Conservation (phyloP, 164 flowering plant genomes). For the Berberis vulgaris region DNA sequence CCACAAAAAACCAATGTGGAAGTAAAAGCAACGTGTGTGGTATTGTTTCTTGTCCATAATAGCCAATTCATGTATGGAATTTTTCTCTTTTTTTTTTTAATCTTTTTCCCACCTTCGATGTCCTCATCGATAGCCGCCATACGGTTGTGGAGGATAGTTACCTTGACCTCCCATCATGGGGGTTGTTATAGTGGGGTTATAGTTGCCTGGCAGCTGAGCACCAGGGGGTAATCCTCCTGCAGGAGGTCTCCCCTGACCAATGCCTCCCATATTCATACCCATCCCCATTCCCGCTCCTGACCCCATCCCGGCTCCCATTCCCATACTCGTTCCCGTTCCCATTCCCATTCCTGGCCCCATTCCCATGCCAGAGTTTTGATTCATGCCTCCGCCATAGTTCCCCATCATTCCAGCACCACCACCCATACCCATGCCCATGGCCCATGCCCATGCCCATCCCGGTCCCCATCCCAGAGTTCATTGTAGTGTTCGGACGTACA, state of each 20-base stretch:
- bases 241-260: constrained; percentile 60
- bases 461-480: not conserved
- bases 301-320: constrained; percentile 14
- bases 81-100: too few relatives aligned
- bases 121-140: constrained; percentile 64
- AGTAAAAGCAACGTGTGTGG: too few relatives aligned
- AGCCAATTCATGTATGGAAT: too few relatives aligned
- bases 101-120: too few relatives aligned
- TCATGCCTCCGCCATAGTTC: constrained; percentile 28
- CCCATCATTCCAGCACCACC: constrained; percentile 22
- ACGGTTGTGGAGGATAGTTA: constrained; percentile 68
- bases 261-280: constrained; percentile 25
- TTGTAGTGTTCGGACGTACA: not conserved
- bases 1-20: too few relatives aligned
- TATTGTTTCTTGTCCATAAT: too few relatives aligned
- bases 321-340: constrained; percentile 25
- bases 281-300: constrained; percentile 22
- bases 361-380: constrained; percentile 29
- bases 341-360: constrained; percentile 22
- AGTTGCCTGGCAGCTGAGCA: constrained; percentile 33
- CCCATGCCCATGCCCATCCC: constrained; percentile 24
- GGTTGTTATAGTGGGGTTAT: constrained; percentile 45
- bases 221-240: constrained; percentile 45
- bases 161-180: constrained; percentile 61
- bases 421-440: constrained; percentile 27